Evolutionary conservation across 306 rosid species (phyloP).

Genomic region (Castanospermum australe): DNA sequence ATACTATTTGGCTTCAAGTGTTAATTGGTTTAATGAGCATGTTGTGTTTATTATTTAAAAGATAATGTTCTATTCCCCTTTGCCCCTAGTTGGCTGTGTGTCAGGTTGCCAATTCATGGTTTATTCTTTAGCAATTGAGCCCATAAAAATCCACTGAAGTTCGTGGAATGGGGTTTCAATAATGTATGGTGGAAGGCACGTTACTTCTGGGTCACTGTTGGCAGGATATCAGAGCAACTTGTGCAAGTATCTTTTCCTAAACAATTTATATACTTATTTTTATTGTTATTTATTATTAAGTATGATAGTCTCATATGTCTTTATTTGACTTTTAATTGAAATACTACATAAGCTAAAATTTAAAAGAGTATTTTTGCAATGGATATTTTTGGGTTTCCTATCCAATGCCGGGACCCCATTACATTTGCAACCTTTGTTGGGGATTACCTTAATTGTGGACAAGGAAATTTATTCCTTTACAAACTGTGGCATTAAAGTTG

Average conservation of each 20-base stretch:
- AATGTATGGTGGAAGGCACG: constrained; percentile 13
- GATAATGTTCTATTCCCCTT: not conserved
- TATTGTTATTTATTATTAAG: not conserved
- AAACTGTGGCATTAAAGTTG: not conserved
- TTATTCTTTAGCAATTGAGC: constrained; percentile 13
- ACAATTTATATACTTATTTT: not conserved
- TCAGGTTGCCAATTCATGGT: not conserved
- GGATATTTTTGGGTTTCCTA: not conserved
- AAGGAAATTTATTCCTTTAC: not conserved
- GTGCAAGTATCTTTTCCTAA: not conserved
- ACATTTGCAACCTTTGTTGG: constrained; percentile 2
- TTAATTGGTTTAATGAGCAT: not conserved
- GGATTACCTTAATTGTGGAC: not conserved
- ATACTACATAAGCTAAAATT: not conserved
- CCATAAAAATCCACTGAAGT: too few relatives aligned
- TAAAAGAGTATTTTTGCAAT: not conserved
- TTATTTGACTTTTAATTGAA: constrained; percentile 9
- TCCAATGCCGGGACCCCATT: not conserved
- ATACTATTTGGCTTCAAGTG: not conserved
- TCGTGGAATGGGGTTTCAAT: not conserved
- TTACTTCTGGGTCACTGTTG: not conserved
- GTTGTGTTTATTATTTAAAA: constrained; percentile 10
- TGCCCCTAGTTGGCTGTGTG: not conserved
- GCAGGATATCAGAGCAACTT: constrained; percentile 12
- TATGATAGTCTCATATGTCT: constrained; percentile 13